phyloP scores from a whole-genome alignment of 2,329 filamentous ascomycete species.

The Sphaceloma murrayae region DNA sequence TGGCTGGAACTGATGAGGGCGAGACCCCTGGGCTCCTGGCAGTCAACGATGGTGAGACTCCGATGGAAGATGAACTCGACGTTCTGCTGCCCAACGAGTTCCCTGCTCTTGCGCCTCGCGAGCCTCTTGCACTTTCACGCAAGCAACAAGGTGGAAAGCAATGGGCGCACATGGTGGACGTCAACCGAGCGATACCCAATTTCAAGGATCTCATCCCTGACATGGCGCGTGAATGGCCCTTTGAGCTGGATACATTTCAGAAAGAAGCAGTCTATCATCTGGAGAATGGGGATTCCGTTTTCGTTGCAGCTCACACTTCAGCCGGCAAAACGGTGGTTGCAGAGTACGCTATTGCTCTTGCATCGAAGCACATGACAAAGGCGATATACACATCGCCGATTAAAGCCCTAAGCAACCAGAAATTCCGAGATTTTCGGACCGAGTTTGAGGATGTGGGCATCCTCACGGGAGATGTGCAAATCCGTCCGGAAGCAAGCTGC shows the following conservation, averaged over 20 bases:
- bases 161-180: conserved; percentile 98
- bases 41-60: conserved; percentile 30
- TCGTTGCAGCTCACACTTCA: conserved; percentile 94
- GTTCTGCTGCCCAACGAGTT: conserved; percentile 85
- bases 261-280: conserved; percentile 98
- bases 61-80: conserved; percentile 60
- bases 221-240: conserved; percentile 93
- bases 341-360: conserved; percentile 92
- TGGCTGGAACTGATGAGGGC: conserved; percentile 23
- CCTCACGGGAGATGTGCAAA: conserved; percentile 93
- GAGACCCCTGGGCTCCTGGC: too few relatives aligned
- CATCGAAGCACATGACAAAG: conserved; percentile 98
- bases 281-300: conserved; percentile 92
- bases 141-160: conserved; percentile 68
- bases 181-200: conserved; percentile 87
- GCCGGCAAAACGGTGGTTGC: conserved; percentile 97
- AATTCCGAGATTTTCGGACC: conserved; percentile 87
- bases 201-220: conserved; percentile 88
- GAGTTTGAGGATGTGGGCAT: conserved; percentile 95
- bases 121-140: conserved; percentile 61
- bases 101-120: conserved; percentile 76
- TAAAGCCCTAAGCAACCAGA: conserved; percentile 96
- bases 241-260: conserved; percentile 95
- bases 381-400: conserved; percentile 98
- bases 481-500: conserved; percentile 93